Percentiles rank a stretch among this genome's conserved stretches.
These are phyloP conservation scores for Penicillium robsamsonii DNA, from an alignment of 495 filamentous ascomycete genomes.

Conservation along the genomic window DNA sequence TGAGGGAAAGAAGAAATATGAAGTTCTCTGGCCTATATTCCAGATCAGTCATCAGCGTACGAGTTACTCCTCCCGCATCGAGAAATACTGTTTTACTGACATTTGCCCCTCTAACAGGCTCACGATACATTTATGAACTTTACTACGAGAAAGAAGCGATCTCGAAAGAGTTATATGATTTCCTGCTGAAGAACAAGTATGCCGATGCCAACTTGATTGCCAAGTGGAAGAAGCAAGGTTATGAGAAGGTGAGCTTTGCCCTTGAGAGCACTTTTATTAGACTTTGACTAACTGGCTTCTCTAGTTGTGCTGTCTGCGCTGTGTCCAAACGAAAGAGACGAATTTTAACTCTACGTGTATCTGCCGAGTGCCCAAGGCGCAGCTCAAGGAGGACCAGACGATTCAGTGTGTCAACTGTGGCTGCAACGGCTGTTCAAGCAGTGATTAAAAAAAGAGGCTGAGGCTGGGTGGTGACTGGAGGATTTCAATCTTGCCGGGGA, in stretches of 20 bases:
- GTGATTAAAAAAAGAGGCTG: slow-evolving; percentile 54
- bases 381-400: slow-evolving; percentile 85
- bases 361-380: slow-evolving; percentile 89
- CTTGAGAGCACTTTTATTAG: background rate
- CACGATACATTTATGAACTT: slow-evolving; percentile 92
- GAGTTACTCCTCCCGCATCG: slow-evolving; percentile 13
- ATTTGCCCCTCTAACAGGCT: slow-evolving; percentile 42
- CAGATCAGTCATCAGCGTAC: slow-evolving; percentile 93
- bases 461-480: background rate
- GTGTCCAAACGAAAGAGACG: slow-evolving; percentile 98
- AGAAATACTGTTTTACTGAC: background rate
- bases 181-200: slow-evolving; percentile 94
- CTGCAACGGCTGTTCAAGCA: slow-evolving; percentile 84
- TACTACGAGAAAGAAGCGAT: slow-evolving; percentile 99
- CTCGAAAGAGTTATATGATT: slow-evolving; percentile 86
- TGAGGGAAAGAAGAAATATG: slow-evolving; percentile 78
- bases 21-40: slow-evolving; percentile 94
- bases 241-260: slow-evolving; percentile 74
- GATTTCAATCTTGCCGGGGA: background rate
- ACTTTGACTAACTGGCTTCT: slow-evolving; percentile 17
- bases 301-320: slow-evolving; percentile 88
- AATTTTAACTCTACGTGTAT: slow-evolving; percentile 98
- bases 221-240: slow-evolving; percentile 99
- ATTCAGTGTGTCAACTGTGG: slow-evolving; percentile 97
- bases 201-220: slow-evolving; percentile 93